Conservation (phyloP, 140 eudicot species). For the Cichorium intybus region DNA sequence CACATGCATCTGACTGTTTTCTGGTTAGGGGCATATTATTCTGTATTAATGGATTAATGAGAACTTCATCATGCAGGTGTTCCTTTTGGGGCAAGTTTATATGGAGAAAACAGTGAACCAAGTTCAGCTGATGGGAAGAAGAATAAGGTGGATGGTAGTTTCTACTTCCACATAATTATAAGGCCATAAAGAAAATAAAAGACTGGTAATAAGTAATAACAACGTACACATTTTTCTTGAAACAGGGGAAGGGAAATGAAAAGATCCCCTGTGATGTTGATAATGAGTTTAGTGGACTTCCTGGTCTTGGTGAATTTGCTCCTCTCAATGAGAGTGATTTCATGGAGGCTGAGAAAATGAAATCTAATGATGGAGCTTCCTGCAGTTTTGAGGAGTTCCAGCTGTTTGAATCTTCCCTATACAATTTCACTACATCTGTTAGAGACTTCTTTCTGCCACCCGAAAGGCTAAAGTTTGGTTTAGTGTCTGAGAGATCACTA, state of each 20-base stretch:
- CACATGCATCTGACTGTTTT: slow-evolving; percentile 1
- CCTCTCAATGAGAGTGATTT: slow-evolving; percentile 42
- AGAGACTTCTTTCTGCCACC: slow-evolving; percentile 84
- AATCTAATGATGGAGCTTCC: slow-evolving; percentile 34
- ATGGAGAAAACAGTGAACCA: slow-evolving; percentile 38
- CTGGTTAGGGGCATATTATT: neutral
- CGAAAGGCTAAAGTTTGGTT: slow-evolving; percentile 65
- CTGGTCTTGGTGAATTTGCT: slow-evolving; percentile 48
- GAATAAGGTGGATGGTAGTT: slow-evolving; percentile 64
- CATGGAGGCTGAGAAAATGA: slow-evolving; percentile 38
- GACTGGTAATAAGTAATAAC: slow-evolving; percentile 4
- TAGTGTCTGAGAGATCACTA: slow-evolving; percentile 61
- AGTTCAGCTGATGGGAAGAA: slow-evolving; percentile 36
- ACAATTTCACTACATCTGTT: slow-evolving; percentile 42
- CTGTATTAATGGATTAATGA: slow-evolving; percentile 24
- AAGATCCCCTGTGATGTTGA: slow-evolving; percentile 48
- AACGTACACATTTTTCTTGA: slow-evolving; percentile 4
- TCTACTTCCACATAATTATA: slow-evolving; percentile 34
- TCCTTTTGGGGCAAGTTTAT: slow-evolving; percentile 27
- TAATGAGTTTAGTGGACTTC: slow-evolving; percentile 40
- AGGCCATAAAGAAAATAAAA: slow-evolving; percentile 10
- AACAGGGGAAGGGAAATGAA: slow-evolving; percentile 50
- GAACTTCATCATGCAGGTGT: slow-evolving; percentile 32
- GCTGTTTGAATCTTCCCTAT: slow-evolving; percentile 48
- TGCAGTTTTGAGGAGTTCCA: slow-evolving; percentile 62